Conservation (phyloP, 1,284 basidiomycete genomes). For the Fomitopsis pinicola region DNA sequence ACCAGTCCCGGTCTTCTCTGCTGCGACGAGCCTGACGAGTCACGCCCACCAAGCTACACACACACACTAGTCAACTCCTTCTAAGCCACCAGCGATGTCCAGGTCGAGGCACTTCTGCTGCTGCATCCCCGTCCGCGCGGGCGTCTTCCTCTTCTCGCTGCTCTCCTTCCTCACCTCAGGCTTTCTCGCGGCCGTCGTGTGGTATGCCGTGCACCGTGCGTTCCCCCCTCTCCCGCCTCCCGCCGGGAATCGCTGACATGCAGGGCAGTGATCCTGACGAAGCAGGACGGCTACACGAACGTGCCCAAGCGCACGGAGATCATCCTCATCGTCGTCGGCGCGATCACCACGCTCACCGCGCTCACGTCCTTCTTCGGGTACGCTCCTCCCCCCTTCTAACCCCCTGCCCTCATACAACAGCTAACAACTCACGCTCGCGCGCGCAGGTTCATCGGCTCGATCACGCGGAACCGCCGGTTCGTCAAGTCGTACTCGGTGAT, state of each 20-base stretch:
- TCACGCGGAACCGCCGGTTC: constrained; percentile 41
- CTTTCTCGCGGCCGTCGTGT: constrained; percentile 38
- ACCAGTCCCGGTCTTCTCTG: no score
- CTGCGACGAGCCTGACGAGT: no score
- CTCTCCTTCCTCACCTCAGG: constrained; percentile 38
- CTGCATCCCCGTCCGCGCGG: constrained; percentile 57
- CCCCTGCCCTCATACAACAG: no score
- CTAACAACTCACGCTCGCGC: neutral
- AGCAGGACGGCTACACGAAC: constrained; percentile 12
- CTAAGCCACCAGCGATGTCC: constrained; percentile 7
- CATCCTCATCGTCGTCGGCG: constrained; percentile 42
- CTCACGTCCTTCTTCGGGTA: constrained; percentile 50
- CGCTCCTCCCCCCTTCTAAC: constrained; percentile 16
- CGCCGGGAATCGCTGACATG: neutral
- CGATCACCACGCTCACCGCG: constrained; percentile 44
- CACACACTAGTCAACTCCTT: neutral
- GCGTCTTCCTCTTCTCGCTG: constrained; percentile 53
- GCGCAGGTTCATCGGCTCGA: constrained; percentile 43
- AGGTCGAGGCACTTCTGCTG: constrained; percentile 44
- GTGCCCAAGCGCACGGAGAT: constrained; percentile 28
- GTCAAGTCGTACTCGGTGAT: constrained; percentile 44
- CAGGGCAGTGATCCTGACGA: constrained; percentile 16
- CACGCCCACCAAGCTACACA: no score
- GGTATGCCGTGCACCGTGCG: constrained; percentile 29
- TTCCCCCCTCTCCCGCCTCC: constrained; percentile 5